phyloP scores from a whole-genome alignment of 2,329 filamentous ascomycete species.

The Colletotrichum sp. region DNA sequence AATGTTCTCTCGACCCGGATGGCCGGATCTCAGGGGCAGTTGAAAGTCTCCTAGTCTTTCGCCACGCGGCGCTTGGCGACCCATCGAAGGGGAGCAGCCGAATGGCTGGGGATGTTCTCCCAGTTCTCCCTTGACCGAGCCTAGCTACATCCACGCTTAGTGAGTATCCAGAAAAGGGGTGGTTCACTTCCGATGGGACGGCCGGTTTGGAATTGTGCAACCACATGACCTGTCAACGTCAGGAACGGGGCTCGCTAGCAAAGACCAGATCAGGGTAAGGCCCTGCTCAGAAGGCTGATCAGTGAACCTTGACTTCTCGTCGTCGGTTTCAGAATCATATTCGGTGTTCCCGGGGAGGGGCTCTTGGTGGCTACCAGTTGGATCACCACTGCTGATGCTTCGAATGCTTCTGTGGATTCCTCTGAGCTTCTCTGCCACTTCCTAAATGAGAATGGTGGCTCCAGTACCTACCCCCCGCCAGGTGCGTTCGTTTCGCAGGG shows the following conservation, averaged over 20 bases:
- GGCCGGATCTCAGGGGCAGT: constrained; percentile 22
- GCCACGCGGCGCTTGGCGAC: constrained; percentile 20
- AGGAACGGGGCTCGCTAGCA: constrained; percentile 19
- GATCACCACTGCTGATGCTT: constrained; percentile 6
- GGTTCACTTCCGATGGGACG: constrained; percentile 22
- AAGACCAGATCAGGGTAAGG: not conserved
- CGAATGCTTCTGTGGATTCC: constrained; percentile 20
- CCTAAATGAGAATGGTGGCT: constrained; percentile 9
- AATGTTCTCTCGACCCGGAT: constrained; percentile 22
- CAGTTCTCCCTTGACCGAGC: constrained; percentile 5
- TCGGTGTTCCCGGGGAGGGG: constrained; percentile 21
- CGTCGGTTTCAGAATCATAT: constrained; percentile 20
- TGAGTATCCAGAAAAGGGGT: constrained; percentile 13
- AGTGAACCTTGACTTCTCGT: constrained; percentile 14
- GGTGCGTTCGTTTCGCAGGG: not conserved
- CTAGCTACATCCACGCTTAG: constrained; percentile 8
- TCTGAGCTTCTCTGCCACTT: constrained; percentile 21
- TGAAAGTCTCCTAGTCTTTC: constrained; percentile 19
- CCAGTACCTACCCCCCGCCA: not conserved
- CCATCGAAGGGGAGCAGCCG: constrained; percentile 24
- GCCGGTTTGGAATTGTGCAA: constrained; percentile 15
- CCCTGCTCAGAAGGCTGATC: constrained; percentile 19
- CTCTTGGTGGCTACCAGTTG: not conserved
- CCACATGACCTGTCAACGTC: constrained; percentile 23
- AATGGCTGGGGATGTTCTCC: constrained; percentile 22